Percentiles rank a stretch among this genome's conserved stretches.
These are phyloP conservation scores for Brassica napus DNA, from an alignment of 345 rosid species.

Conservation along the genomic window Da-Ae NC_063441.1:10008501-10009000, in stretches of 20 bases:
- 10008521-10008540: neutral
- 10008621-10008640: neutral
- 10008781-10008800: constrained; percentile 69
- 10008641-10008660: neutral
- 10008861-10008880: constrained; percentile 41
- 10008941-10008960: constrained; percentile 60
- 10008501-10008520: neutral
- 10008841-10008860: constrained; percentile 66
- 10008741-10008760: constrained; percentile 84
- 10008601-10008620: too few species aligned
- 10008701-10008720: neutral
- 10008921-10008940: constrained; percentile 53
- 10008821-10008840: constrained; percentile 82
- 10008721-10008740: constrained; percentile 42
- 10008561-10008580: neutral
- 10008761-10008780: constrained; percentile 67
- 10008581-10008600: neutral
- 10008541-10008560: too few species aligned
- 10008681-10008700: neutral
- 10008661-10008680: neutral
- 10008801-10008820: constrained; percentile 63
- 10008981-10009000: constrained; percentile 70
- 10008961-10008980: constrained; percentile 63
- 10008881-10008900: constrained; percentile 48
- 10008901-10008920: constrained; percentile 66